A percentile compares a stretch with the other conserved stretches of the same genome.
Conservation (phyloP, 1,284 basidiomycete species). For the Austroboletus niveus region DNA sequence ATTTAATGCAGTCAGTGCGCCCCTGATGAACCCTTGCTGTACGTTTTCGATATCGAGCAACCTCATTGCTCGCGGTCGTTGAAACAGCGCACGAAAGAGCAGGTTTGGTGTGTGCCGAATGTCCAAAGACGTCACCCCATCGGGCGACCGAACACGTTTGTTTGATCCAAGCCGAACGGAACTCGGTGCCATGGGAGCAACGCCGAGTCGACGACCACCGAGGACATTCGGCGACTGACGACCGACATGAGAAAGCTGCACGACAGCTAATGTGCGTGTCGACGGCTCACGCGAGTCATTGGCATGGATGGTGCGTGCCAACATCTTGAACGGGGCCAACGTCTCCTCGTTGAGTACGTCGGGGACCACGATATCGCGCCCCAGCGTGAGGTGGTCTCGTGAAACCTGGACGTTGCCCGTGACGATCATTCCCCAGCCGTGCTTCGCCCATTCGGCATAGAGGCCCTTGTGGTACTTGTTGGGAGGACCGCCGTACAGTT, state of each 20-base stretch:
- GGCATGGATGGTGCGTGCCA: conserved; percentile 54
- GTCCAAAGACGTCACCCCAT: conserved; percentile 5
- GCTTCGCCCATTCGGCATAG: conserved; percentile 76
- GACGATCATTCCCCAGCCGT: conserved; percentile 86
- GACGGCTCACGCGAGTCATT: conserved; percentile 5
- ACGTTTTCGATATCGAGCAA: conserved; percentile 59
- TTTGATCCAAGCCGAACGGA: conserved; percentile 53
- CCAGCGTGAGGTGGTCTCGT: conserved; percentile 69
- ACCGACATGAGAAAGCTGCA: conserved; percentile 88
- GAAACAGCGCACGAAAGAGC: conserved; percentile 56
- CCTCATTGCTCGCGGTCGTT: conserved; percentile 62
- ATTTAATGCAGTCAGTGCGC: conserved; percentile 62
- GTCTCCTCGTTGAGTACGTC: conserved; percentile 38
- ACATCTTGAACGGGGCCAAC: conserved; percentile 49
- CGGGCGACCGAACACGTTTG: conserved; percentile 14
- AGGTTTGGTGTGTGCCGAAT: conserved; percentile 20
- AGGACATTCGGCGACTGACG: conserved; percentile 79
- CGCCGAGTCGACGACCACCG: conserved; percentile 62
- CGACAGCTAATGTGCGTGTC: conserved; percentile 49
- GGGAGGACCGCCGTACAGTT: conserved; percentile 70
- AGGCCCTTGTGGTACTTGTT: conserved; percentile 62
- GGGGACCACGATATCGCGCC: conserved; percentile 77
- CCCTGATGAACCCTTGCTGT: conserved; percentile 67
- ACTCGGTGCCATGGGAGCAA: conserved; percentile 73
- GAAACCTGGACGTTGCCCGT: conserved; percentile 90